Conservation (phyloP, 495 filamentous ascomycete species). For the Penicillium pulvis region DNA sequence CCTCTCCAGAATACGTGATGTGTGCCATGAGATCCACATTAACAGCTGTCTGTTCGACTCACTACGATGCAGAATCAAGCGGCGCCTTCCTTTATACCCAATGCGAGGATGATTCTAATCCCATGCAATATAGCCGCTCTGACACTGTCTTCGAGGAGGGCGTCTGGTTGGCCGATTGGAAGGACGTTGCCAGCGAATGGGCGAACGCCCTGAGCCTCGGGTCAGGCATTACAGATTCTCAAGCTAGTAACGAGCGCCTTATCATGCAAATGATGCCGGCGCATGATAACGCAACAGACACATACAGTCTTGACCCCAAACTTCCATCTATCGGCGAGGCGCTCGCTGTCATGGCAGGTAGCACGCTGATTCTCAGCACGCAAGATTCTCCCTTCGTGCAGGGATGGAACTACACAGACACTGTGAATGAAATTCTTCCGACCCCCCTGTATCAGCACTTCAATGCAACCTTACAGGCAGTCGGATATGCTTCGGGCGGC, state of each 20-base stretch:
- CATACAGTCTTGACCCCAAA: slow-evolving; percentile 29
- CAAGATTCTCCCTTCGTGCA: slow-evolving; percentile 57
- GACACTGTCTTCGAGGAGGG: slow-evolving; percentile 34
- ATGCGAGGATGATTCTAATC: slow-evolving; percentile 58
- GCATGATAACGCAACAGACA: slow-evolving; percentile 9
- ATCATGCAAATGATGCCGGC: slow-evolving; percentile 55
- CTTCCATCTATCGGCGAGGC: slow-evolving; percentile 68
- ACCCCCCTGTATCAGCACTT: slow-evolving; percentile 52
- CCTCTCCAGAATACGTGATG: slow-evolving; percentile 54
- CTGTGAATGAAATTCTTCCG: slow-evolving; percentile 27
- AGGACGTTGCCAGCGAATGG: slow-evolving; percentile 60
- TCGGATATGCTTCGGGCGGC: slow-evolving; percentile 65
- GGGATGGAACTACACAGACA: slow-evolving; percentile 54
- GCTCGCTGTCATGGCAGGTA: slow-evolving; percentile 65
- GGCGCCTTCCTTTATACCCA: slow-evolving; percentile 55
- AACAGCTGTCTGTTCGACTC: slow-evolving; percentile 62
- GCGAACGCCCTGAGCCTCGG: slow-evolving; percentile 57
- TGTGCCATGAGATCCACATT: slow-evolving; percentile 62
- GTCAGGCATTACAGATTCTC: slow-evolving; percentile 57
- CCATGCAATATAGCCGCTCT: slow-evolving; percentile 52
- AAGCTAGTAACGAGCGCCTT: slow-evolving; percentile 63
- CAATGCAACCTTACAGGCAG: slow-evolving; percentile 54
- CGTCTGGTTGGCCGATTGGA: slow-evolving; percentile 53
- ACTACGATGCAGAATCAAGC: slow-evolving; percentile 57
- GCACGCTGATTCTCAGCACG: slow-evolving; percentile 59